These are phyloP conservation scores for Saturnispora besseyi DNA, from an alignment of 805 yeast genomes.

Conservation along the genomic window DNA sequence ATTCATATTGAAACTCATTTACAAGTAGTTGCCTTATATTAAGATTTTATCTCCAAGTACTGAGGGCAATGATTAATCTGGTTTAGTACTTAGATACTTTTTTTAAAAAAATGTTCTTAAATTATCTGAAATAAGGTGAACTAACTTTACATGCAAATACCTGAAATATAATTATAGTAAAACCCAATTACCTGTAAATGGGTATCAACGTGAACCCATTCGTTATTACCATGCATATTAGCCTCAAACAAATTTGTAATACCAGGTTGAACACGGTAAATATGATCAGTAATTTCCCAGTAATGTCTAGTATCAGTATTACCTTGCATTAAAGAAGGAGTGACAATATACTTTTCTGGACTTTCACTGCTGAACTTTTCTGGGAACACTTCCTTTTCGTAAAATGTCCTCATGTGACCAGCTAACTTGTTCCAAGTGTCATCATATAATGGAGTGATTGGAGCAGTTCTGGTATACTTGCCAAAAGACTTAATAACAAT, in stretches of 20 bases:
- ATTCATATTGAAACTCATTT: constrained; percentile 46
- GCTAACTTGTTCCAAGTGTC: constrained; percentile 46
- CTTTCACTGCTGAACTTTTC: constrained; percentile 15
- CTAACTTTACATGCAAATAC: constrained; percentile 5
- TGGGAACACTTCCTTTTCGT: constrained; percentile 41
- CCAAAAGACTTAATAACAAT: constrained; percentile 15
- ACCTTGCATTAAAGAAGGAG: constrained; percentile 56
- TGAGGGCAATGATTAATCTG: too few relatives aligned
- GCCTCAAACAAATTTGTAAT: constrained; percentile 24
- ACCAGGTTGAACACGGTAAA: constrained; percentile 53
- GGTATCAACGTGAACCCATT: constrained; percentile 41
- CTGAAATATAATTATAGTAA: constrained; percentile 13
- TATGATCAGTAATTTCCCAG: constrained; percentile 52
- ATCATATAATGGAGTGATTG: constrained; percentile 35
- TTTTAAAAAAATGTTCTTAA: too few relatives aligned
- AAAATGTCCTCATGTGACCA: constrained; percentile 53
- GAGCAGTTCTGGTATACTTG: constrained; percentile 24
- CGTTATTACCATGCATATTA: constrained; percentile 57
- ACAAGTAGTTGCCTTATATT: constrained; percentile 35
- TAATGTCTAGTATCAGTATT: constrained; percentile 64
- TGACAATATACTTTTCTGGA: constrained; percentile 27
- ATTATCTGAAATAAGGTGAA: background rate
- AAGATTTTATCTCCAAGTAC: constrained; percentile 1
- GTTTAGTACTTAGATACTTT: too few relatives aligned
- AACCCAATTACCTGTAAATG: constrained; percentile 50